These are phyloP conservation scores for Paradendryphiella salina DNA, from an alignment of 2,329 filamentous ascomycete species.

Conservation along the genomic window DNA sequence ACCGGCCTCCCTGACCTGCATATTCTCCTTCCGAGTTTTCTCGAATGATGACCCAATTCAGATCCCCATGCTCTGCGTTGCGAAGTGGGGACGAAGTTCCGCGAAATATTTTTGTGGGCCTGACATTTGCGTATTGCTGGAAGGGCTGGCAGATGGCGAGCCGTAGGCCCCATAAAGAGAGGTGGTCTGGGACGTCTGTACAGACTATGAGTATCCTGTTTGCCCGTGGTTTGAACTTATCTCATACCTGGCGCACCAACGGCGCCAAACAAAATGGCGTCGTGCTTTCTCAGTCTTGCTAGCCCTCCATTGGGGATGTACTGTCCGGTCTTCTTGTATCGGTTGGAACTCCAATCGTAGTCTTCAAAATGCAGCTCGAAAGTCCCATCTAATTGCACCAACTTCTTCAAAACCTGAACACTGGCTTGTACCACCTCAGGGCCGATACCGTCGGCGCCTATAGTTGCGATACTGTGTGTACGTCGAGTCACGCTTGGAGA, in stretches of 20 bases:
- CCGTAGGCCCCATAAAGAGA: constrained; percentile 60
- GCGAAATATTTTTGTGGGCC: constrained; percentile 63
- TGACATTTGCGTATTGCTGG: constrained; percentile 61
- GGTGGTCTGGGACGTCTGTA: constrained; percentile 59
- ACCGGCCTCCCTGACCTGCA: constrained; percentile 65
- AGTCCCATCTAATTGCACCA: constrained; percentile 56
- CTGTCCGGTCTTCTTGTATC: constrained; percentile 66
- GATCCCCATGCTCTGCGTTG: constrained; percentile 59
- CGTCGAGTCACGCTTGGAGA: constrained; percentile 29
- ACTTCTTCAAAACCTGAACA: constrained; percentile 62
- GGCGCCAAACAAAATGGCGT: constrained; percentile 70
- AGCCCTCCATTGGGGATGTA: constrained; percentile 66
- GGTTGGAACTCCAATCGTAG: constrained; percentile 69
- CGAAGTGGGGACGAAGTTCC: constrained; percentile 63
- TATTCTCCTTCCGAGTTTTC: constrained; percentile 71
- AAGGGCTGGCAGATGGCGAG: constrained; percentile 60
- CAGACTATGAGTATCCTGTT: neutral
- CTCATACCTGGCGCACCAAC: constrained; percentile 62
- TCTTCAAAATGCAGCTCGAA: constrained; percentile 65
- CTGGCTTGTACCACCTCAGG: constrained; percentile 68
- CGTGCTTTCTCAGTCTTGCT: constrained; percentile 60
- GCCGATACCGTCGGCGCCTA: constrained; percentile 72
- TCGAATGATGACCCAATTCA: constrained; percentile 68
- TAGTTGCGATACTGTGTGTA: constrained; percentile 48
- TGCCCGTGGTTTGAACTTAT: neutral